A percentile compares a stretch with the other conserved stretches of the same genome.
These are phyloP conservation scores for Globisporangium mamillatum DNA, from an alignment of 352 stramenopile species.

Conservation along the genomic window DNA sequence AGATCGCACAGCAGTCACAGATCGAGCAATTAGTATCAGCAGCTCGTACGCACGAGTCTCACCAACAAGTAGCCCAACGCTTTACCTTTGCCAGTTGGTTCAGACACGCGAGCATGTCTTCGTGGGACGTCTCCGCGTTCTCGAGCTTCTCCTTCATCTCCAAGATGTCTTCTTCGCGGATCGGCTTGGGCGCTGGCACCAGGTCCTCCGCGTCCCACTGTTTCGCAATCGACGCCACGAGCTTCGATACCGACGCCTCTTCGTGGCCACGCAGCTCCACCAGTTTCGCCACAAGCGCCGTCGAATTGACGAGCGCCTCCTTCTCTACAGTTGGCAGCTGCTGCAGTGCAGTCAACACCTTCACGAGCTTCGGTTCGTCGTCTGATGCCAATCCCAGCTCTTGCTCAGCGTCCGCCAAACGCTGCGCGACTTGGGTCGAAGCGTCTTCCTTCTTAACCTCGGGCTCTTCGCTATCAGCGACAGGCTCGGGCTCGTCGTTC, in stretches of 20 bases:
- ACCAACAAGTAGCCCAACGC: too few relatives aligned
- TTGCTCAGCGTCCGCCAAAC: constrained; percentile 33
- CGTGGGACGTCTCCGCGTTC: constrained; percentile 47
- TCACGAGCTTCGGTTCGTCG: constrained; percentile 41
- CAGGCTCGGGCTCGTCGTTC: constrained; percentile 5
- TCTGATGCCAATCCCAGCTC: constrained; percentile 29
- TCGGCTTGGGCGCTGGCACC: constrained; percentile 41
- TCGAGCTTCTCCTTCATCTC: constrained; percentile 57
- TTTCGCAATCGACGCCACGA: constrained; percentile 38
- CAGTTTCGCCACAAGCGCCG: constrained; percentile 29
- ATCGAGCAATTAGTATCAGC: too few relatives aligned
- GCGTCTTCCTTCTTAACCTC: constrained; percentile 18
- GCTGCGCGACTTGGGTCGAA: constrained; percentile 15
- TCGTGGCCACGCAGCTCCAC: constrained; percentile 35
- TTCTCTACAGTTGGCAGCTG: constrained; percentile 31
- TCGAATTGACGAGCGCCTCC: constrained; percentile 28
- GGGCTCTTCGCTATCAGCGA: constrained; percentile 10
- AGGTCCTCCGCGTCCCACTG: constrained; percentile 50
- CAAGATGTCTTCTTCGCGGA: constrained; percentile 57
- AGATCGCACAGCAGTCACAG: background rate
- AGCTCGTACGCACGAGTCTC: too few relatives aligned
- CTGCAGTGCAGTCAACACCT: constrained; percentile 31
- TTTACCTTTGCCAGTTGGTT: constrained; percentile 46
- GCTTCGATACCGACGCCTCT: constrained; percentile 25
- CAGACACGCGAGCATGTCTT: constrained; percentile 63